Evolutionary conservation across 345 rosid genomes (phyloP), one percentile per base, ranked within the genome.

Genomic region (Kandelia obovata): DNA sequence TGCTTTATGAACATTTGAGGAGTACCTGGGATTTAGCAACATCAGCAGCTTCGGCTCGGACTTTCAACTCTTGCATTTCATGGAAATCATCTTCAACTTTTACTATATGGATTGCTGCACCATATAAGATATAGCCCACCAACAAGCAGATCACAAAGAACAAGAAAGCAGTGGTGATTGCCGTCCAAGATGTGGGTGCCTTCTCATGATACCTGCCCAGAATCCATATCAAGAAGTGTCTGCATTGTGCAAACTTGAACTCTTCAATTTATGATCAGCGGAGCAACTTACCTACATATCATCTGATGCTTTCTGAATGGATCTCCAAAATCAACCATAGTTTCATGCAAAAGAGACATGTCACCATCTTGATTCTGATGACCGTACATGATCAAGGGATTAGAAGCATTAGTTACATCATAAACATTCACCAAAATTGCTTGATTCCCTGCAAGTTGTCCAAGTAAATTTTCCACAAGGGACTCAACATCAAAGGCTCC

Each of bases 401-500:
- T 87, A 5, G 96, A 92, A 58, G 85, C 83, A 72, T 95, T 90
- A 8, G 99, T 95, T 60, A 92, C 75, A 73, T 95, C 99, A 67
- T 84, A 92, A 15, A 95, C 99, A 57, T 92, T 87, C 79, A 95
- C 99, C 71, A 95, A 82, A 74, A 95, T 84, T 51, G 85, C 96
- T 75, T 95, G 92, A 83, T 92, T 92, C 66, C 97, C 99, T 34
- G 91, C 96, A 75, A 95, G 99, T 76, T 92, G 97, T 62, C 99
- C 90, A 19, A 95, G 99, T 69, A 95, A 81, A 83, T 92, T 89
- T 83, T 95, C 99, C 62, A 95, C 97, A 3, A 95, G 97, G 79
- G 99, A 95, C 86, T 95, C 99, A 4, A 95, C 96, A 79, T 95
- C 99, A 81, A 95, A 95, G 66, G 99, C 96, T 53, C 99, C 99